A percentile compares a stretch with the other conserved stretches of the same genome.
These are phyloP conservation scores for Coniochaeta sp. DNA, from an alignment of 2,329 filamentous ascomycete species.

Conservation along the genomic window DNA sequence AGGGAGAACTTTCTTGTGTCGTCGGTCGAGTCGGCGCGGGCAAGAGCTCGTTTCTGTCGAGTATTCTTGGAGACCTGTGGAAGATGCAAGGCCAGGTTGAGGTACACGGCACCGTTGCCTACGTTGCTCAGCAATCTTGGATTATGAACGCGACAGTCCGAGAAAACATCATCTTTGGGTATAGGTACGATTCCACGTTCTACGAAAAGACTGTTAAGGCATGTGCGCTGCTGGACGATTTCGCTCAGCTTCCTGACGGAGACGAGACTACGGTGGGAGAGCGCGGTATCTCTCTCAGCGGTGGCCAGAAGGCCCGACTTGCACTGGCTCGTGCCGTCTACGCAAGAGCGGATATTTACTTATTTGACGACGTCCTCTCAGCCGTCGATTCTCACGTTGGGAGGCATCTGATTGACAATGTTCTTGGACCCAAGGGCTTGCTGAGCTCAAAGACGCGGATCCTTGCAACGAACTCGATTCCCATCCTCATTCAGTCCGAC, in stretches of 20 bases:
- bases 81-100: slow-evolving; percentile 79
- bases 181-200: slow-evolving; percentile 87
- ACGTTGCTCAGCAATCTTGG: slow-evolving; percentile 90
- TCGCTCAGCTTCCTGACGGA: slow-evolving; percentile 85
- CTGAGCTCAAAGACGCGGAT: slow-evolving; percentile 83
- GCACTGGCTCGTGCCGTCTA: slow-evolving; percentile 92
- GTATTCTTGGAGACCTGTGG: slow-evolving; percentile 85
- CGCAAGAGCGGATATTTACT: slow-evolving; percentile 90
- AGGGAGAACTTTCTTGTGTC: slow-evolving; percentile 87
- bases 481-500: slow-evolving; percentile 82
- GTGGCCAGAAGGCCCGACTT: slow-evolving; percentile 91
- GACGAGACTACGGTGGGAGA: slow-evolving; percentile 97
- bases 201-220: slow-evolving; percentile 90
- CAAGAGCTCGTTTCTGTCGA: slow-evolving; percentile 87
- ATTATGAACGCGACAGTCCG: slow-evolving; percentile 97
- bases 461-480: slow-evolving; percentile 90
- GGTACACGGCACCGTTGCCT: slow-evolving; percentile 76
- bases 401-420: slow-evolving; percentile 87
- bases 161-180: slow-evolving; percentile 95
- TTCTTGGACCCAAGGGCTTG: slow-evolving; percentile 78
- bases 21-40: slow-evolving; percentile 92
- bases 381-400: slow-evolving; percentile 98
- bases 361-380: slow-evolving; percentile 89
- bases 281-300: slow-evolving; percentile 90
- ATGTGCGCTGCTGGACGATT: slow-evolving; percentile 86